Percentiles rank a stretch among this genome's conserved stretches.
phyloP scores from a whole-genome alignment of 2,329 filamentous ascomycete genomes.

The Arachnopeziza araneosa region DNA sequence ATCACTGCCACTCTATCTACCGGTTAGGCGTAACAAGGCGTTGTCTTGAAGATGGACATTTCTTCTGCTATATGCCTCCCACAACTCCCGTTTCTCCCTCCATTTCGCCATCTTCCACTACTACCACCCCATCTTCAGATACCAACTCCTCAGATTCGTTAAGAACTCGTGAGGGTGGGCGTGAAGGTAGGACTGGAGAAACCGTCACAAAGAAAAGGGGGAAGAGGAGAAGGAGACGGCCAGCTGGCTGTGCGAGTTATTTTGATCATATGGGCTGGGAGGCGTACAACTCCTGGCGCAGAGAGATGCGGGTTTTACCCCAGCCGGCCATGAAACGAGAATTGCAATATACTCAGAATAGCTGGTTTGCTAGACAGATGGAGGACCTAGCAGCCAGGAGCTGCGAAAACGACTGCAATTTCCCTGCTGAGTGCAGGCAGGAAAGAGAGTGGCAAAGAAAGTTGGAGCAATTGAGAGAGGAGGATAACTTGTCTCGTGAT shows the following conservation, averaged over 20 bases:
- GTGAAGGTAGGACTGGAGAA: conserved; percentile 1
- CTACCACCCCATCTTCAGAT: neutral
- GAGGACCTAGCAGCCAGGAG: neutral
- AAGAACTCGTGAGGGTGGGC: neutral
- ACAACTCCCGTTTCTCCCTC: conserved; percentile 3
- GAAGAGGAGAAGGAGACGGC: neutral
- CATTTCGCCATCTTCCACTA: neutral
- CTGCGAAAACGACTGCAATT: conserved; percentile 21
- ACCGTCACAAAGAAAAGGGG: neutral
- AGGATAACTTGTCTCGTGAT: no score
- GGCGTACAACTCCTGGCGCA: conserved; percentile 13
- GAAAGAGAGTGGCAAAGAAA: conserved; percentile 5
- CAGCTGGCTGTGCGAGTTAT: conserved; percentile 10
- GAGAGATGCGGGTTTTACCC: neutral
- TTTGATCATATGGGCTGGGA: conserved; percentile 20
- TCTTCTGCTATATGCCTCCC: conserved; percentile 17
- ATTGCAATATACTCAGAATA: neutral
- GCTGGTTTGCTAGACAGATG: neutral
- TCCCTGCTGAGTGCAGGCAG: conserved; percentile 18
- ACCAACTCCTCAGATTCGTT: neutral
- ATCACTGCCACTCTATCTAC: conserved; percentile 29
- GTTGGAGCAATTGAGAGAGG: conserved; percentile 4
- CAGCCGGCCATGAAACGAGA: neutral
- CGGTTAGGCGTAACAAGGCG: conserved; percentile 31
- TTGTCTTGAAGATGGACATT: conserved; percentile 29